Base-by-base conservation (phyloP, 257 asterid species). In the Rehmannia glutinosa region DNA sequence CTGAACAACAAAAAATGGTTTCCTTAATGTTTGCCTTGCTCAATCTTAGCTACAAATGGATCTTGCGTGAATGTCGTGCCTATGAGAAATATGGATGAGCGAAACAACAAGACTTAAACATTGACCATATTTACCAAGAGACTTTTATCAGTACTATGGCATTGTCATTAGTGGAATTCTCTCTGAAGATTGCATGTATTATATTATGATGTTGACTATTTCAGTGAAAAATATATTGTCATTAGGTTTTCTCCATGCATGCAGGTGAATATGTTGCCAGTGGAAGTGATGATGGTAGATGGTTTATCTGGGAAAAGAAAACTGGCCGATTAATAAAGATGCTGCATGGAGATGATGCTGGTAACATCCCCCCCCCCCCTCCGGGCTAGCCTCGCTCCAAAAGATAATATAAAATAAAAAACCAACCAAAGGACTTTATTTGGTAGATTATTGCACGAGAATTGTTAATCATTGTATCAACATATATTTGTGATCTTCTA, bases 251-350 rank as follows among this genome's bases (percentile, higher is more conserved):
- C 5, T 55, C 35, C 32, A 35, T 9, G n/a, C 68, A 68, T 69
- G 60, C 88, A 94, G 99, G 99, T 76, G 96, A 91, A 58, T 91
- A 84, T 77, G 65, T 94, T 52, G 95, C 99, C 43, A 83, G 98
- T 68, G 99, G 99, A 77, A 94, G 98, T 71, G 99, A 94, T 74
- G 98, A 94, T 79, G 99, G 99, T 43, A 80, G 93, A 78, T 94
- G 97, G 98, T 91, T 91, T 76, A 86, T 94, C 19, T 94, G 99
- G 99, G 99, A 89, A 75, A 94, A 87, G 66, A 86, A 58, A 78
- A 85, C 96, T 70, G 99, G 97, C 32, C 87, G 97, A 57, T 64
- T 94, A 69, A 59, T 91, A 41, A 94, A 89, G 78, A 87, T 94
- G 88, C 92, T 94, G 64, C 83, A 72, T 60, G 99, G 99, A 73